Conservation (phyloP, 768 basidiomycete genomes). For the Leccinellum luteum region DNA sequence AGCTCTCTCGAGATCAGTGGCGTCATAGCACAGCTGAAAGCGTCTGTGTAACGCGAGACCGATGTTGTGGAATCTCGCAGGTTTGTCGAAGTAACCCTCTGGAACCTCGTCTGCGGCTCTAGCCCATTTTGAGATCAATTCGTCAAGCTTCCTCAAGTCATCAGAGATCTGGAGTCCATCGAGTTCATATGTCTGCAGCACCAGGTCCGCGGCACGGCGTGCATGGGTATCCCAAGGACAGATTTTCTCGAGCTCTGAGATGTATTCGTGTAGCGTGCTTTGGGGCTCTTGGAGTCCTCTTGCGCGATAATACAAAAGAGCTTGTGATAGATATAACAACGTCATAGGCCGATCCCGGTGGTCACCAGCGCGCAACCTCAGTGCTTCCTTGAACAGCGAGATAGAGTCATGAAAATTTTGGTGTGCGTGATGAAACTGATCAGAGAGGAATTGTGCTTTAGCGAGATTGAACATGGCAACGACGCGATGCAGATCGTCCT, state of each 20-base stretch:
- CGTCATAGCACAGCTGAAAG: background rate
- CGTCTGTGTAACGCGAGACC: background rate
- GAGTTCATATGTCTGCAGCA: background rate
- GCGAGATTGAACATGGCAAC: slow-evolving; percentile 13
- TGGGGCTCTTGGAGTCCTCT: background rate
- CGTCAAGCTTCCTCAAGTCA: background rate
- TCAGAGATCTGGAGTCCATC: background rate
- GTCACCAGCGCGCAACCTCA: slow-evolving; percentile 1
- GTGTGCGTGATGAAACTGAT: background rate
- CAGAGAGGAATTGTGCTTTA: background rate
- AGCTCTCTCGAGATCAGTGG: background rate
- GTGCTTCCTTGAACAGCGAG: slow-evolving; percentile 4
- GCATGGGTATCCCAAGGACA: background rate
- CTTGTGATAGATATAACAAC: background rate
- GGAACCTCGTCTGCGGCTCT: background rate
- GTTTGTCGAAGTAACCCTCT: background rate
- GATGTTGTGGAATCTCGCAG: background rate
- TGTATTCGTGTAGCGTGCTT: background rate
- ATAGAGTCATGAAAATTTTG: background rate
- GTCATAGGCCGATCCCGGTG: slow-evolving; percentile 11
- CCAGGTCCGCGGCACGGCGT: background rate
- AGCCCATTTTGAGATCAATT: background rate
- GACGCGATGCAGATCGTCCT: background rate
- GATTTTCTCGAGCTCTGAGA: background rate
- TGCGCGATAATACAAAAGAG: background rate